Evolutionary conservation across 1,284 basidiomycete genomes (phyloP).

Genomic region (Apiotrichum gamsii): DNA sequence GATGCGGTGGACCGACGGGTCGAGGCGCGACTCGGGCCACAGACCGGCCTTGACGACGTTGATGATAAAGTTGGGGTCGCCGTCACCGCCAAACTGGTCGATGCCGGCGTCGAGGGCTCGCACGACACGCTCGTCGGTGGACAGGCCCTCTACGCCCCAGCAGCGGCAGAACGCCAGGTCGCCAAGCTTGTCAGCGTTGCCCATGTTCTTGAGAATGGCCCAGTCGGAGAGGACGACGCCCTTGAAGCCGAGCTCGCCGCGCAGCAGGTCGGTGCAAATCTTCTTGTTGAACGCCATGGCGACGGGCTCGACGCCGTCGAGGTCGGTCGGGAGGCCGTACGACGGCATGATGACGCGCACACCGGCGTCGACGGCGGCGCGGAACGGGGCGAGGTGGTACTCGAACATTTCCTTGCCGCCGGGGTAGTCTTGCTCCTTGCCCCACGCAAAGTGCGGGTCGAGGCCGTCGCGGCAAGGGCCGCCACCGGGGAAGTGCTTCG

Average conservation of each 20-base stretch:
- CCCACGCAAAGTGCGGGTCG: conserved; percentile 17
- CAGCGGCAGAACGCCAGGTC: conserved; percentile 7
- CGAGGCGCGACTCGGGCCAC: conserved; percentile 13
- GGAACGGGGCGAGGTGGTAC: conserved; percentile 19
- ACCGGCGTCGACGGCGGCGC: conserved; percentile 10
- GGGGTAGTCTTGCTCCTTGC: conserved; percentile 14
- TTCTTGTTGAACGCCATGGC: conserved; percentile 17
- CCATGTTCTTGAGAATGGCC: conserved; percentile 6
- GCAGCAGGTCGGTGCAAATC: conserved; percentile 5
- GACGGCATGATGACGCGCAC: conserved; percentile 14
- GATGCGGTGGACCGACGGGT: conserved; percentile 4
- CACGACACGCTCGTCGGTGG: conserved; percentile 9
- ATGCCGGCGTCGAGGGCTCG: conserved; percentile 15
- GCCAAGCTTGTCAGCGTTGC: neutral
- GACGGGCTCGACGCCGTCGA: conserved; percentile 13
- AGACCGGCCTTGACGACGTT: conserved; percentile 7
- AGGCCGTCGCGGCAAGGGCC: conserved; percentile 7
- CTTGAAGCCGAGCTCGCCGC: conserved; percentile 10
- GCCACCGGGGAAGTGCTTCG: conserved; percentile 22
- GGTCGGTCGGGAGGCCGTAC: conserved; percentile 15
- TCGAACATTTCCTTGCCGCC: conserved; percentile 14
- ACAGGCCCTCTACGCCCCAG: conserved; percentile 18
- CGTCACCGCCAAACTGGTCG: conserved; percentile 18
- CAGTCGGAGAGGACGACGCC: conserved; percentile 18
- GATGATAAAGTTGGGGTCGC: conserved; percentile 7